A percentile compares a stretch with the other conserved stretches of the same genome.
phyloP scores from a whole-genome alignment of 805 yeast species.

The Candida xyloterini region DNA sequence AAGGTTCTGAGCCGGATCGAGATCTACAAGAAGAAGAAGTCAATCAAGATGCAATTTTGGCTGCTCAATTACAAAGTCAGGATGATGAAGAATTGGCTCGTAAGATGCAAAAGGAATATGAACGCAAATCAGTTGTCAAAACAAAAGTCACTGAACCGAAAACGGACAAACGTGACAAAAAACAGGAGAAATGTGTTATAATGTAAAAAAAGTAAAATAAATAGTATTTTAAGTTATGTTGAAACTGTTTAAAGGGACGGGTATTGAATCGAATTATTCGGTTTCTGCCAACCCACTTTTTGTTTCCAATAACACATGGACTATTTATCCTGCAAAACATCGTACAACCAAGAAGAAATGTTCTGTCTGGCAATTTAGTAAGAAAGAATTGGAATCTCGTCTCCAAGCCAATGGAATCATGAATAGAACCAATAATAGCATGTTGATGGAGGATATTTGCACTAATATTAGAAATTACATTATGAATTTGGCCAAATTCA shows the following conservation, averaged over 20 bases:
- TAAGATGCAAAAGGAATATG: slow-evolving; percentile 24
- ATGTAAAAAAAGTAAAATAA: slow-evolving; percentile 2
- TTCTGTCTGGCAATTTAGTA: slow-evolving; percentile 85
- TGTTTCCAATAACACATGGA: slow-evolving; percentile 72
- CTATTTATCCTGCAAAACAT: slow-evolving; percentile 79
- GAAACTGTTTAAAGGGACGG: slow-evolving; percentile 50
- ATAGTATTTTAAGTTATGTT: slow-evolving; percentile 38
- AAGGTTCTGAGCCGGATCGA: not conserved
- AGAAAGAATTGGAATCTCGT: slow-evolving; percentile 62
- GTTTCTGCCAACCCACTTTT: slow-evolving; percentile 71
- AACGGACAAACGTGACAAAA: not conserved
- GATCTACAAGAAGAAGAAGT: not conserved
- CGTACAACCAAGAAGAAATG: slow-evolving; percentile 57
- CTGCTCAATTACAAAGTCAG: slow-evolving; percentile 31
- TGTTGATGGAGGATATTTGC: slow-evolving; percentile 57
- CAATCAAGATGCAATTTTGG: slow-evolving; percentile 10
- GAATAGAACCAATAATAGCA: slow-evolving; percentile 46
- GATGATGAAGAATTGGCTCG: slow-evolving; percentile 33
- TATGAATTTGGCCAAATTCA: slow-evolving; percentile 68
- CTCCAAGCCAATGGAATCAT: slow-evolving; percentile 49
- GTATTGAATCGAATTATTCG: slow-evolving; percentile 64
- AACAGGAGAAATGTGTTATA: slow-evolving; percentile 4
- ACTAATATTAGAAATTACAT: slow-evolving; percentile 67
- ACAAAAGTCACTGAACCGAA: not conserved
- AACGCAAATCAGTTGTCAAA: slow-evolving; percentile 5